These are phyloP conservation scores for Hyparrhenia diplandra DNA, from an alignment of 176 grass and related monocot species.

Conservation along the genomic window DNA sequence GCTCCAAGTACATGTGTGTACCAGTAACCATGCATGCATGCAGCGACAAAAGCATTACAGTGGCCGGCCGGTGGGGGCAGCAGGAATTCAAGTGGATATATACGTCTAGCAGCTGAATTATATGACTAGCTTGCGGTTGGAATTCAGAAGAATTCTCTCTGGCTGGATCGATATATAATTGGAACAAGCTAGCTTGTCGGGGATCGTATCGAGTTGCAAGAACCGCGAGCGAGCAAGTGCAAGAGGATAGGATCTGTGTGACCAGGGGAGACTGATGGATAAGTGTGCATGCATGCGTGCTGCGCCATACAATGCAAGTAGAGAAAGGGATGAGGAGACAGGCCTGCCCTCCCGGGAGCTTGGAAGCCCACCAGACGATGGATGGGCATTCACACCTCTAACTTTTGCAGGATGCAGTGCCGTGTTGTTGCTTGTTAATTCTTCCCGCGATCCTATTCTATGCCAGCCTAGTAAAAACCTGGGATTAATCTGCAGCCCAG, in stretches of 20 bases:
- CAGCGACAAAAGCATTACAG: neutral
- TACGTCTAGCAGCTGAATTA: neutral
- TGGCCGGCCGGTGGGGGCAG: neutral
- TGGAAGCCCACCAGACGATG: constrained; percentile 1
- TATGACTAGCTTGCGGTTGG: neutral
- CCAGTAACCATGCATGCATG: neutral
- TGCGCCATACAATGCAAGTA: neutral
- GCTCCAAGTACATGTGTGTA: constrained; percentile 7
- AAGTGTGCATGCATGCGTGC: constrained; percentile 5
- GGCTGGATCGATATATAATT: neutral
- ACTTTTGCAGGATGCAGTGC: no score
- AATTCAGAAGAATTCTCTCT: neutral
- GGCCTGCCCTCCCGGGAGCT: constrained; percentile 27
- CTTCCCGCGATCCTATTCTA: no score
- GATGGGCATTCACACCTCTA: neutral
- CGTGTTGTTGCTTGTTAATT: no score
- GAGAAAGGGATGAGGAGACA: neutral
- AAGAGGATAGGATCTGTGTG: constrained; percentile 21
- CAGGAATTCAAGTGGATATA: neutral
- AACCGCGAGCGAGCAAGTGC: neutral
- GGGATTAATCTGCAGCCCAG: no score
- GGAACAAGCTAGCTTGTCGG: neutral
- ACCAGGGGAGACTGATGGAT: constrained; percentile 17
- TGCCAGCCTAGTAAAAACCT: no score
- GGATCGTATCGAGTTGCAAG: neutral